These are phyloP conservation scores for Silybum marianum DNA, from an alignment of 129 eudicot species.

Conservation along the genomic window DNA sequence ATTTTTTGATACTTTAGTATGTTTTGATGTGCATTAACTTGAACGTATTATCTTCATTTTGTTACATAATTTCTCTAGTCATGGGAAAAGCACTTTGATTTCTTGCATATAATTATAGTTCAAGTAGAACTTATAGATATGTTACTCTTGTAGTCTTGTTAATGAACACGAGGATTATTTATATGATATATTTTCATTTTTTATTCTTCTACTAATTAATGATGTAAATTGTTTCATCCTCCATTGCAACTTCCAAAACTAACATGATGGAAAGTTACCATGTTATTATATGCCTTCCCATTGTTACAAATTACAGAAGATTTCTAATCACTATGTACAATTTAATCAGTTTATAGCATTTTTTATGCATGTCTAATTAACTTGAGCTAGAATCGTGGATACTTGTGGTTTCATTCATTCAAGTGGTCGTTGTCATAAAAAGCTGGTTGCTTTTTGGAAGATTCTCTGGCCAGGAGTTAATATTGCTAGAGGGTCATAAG, in stretches of 20 bases:
- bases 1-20: neutral
- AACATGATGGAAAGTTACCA: conserved; percentile 6
- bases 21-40: neutral
- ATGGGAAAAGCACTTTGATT: neutral
- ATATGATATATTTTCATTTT: neutral
- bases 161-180: neutral
- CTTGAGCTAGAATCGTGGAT: conserved; percentile 13
- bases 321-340: conserved; percentile 22
- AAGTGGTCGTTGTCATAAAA: conserved; percentile 28
- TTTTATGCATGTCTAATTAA: neutral
- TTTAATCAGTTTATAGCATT: conserved; percentile 13
- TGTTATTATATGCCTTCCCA: neutral
- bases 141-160: conserved; percentile 5
- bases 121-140: neutral
- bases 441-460: conserved; percentile 51
- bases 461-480: conserved; percentile 95
- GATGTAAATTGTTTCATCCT: neutral
- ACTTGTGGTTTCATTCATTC: conserved; percentile 2
- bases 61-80: neutral
- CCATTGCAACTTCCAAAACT: conserved; percentile 9
- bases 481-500: conserved; percentile 82
- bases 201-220: neutral
- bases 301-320: conserved; percentile 10
- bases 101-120: neutral
- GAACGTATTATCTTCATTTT: neutral